Percentiles rank a stretch among this genome's conserved stretches.
Evolutionary conservation across 2,329 filamentous ascomycete species (phyloP).

Genomic region (Claviceps fusiformis): DNA sequence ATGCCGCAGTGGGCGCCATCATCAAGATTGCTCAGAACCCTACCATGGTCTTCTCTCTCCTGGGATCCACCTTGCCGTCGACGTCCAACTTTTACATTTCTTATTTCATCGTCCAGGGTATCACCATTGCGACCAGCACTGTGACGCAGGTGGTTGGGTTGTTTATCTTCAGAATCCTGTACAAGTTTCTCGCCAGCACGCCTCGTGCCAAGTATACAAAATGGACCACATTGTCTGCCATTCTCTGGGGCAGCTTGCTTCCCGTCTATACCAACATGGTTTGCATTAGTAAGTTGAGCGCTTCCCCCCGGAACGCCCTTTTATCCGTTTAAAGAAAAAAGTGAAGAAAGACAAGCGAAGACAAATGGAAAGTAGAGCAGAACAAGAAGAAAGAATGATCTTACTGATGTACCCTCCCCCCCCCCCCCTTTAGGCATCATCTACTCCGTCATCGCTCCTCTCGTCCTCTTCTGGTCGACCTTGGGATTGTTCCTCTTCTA

Average conservation of each 20-base stretch:
- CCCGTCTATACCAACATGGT: constrained; percentile 63
- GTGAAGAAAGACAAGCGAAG: background rate
- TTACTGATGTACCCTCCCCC: background rate
- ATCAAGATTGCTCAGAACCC: constrained; percentile 51
- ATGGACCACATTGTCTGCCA: constrained; percentile 53
- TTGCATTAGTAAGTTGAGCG: constrained; percentile 42
- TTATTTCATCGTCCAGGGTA: constrained; percentile 76
- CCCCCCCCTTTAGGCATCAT: constrained; percentile 38
- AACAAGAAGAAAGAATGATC: constrained; percentile 10
- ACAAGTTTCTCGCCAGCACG: constrained; percentile 59
- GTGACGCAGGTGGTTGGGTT: constrained; percentile 56
- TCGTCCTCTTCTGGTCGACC: constrained; percentile 69
- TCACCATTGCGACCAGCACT: constrained; percentile 60
- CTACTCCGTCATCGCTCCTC: constrained; percentile 71
- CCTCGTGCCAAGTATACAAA: constrained; percentile 66
- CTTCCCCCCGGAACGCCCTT: too few relatives aligned
- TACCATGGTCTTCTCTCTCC: constrained; percentile 41
- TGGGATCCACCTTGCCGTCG: constrained; percentile 62
- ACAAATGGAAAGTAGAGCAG: background rate
- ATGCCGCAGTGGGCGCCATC: constrained; percentile 59
- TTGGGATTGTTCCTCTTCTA: constrained; percentile 70
- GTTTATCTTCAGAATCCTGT: constrained; percentile 52
- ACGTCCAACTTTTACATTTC: constrained; percentile 89
- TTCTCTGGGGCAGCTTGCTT: constrained; percentile 67
- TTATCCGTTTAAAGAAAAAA: background rate